Base-by-base conservation (phyloP, 1,284 basidiomycete genomes). In the Tilletia walkeri region DNA sequence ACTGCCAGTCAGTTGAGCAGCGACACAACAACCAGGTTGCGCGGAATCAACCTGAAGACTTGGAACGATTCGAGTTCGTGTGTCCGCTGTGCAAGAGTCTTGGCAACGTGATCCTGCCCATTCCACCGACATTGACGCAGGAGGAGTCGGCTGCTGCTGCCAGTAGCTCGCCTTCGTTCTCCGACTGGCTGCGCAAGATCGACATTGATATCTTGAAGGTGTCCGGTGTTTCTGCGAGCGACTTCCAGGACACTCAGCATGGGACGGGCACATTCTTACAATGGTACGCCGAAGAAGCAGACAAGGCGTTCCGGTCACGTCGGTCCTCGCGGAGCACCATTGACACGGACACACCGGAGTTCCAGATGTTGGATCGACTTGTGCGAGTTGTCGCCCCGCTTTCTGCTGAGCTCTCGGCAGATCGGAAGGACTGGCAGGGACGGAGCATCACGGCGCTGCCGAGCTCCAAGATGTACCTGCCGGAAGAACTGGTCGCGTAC, bases 71-170 rank as follows among this genome's bases (percentile, higher is more conserved):
- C 82, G 96, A 99, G 84, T 99, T 91, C 85, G 92, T 98, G 68
- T 99, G 96, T 80, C 96, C 96, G 0, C 85, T 99, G n/a, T 99
- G 96, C 87, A 99, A 99, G 86, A 94, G 92, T 76, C 87, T 99
- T 0, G 95, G 95, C 10, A 99, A 99, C 84, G 89, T 94, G 45
- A 90, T 99, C 50, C 87, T 99, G 2, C 95, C 96, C 0, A 89
- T 95, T 4, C 87, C 89, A 4, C 79, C 65, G 12, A 7, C 16
- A 4, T 14, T 53, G n/a, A 36, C 47, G 24, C 39, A 38, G 9
- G 50, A 41, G 12, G 20, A 34, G 16, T 5, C 10, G n/a, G 10
- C 65, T 38, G 24, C 30, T 12, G 14, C 39, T 16, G 39, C 39
- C 65, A 66, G 10, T 24, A 47, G 10, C 45, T 66, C 69, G 38